phyloP scores from a whole-genome alignment of 2,329 filamentous ascomycete genomes.

The Helotiales sp. region DNA sequence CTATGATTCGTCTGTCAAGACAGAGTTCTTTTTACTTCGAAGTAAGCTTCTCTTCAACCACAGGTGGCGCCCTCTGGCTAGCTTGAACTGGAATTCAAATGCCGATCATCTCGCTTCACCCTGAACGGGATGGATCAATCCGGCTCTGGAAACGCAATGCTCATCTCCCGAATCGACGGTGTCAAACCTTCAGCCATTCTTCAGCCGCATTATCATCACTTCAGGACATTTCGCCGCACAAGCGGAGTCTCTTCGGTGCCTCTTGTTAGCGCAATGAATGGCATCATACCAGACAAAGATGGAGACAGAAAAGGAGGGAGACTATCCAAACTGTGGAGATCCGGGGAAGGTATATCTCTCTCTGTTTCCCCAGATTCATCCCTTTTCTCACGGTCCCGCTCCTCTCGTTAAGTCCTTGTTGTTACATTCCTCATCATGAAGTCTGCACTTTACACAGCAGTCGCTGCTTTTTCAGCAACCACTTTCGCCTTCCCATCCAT shows the following conservation, averaged over 20 bases:
- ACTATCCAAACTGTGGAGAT: neutral
- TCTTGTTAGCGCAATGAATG: neutral
- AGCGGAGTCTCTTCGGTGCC: neutral
- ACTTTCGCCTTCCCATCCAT: constrained; percentile 3
- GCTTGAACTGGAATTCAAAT: neutral
- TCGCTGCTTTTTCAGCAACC: constrained; percentile 3
- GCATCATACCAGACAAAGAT: neutral
- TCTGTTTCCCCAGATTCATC: neutral
- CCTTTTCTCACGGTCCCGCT: too few relatives aligned
- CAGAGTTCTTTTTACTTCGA: neutral
- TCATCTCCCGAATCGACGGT: neutral
- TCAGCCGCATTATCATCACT: neutral
- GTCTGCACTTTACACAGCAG: neutral
- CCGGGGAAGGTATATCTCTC: neutral
- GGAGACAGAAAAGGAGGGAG: neutral
- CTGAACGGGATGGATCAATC: neutral
- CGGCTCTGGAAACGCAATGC: too few relatives aligned
- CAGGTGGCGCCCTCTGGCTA: neutral
- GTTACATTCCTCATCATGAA: neutral
- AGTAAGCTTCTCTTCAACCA: neutral
- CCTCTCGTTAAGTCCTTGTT: neutral
- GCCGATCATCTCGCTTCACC: neutral
- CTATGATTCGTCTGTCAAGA: neutral
- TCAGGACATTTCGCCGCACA: neutral
- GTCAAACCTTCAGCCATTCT: neutral